phyloP scores from a whole-genome alignment of 1,284 basidiomycete species.

The Coniferiporia sulphurascens region DNA sequence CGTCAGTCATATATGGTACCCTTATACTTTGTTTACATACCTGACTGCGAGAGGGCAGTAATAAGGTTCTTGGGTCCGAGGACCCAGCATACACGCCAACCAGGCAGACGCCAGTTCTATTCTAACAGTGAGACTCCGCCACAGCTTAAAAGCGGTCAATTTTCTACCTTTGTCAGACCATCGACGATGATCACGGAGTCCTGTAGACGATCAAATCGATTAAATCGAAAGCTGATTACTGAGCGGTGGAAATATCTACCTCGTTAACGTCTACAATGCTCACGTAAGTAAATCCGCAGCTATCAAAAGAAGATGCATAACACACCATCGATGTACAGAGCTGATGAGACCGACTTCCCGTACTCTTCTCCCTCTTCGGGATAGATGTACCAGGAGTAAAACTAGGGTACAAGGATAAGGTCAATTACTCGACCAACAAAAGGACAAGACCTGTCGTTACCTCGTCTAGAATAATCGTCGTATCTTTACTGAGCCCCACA shows the following conservation, averaged over 20 bases:
- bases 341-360: constrained; percentile 79
- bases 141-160: background rate
- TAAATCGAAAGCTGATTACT: no score
- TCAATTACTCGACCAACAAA: background rate
- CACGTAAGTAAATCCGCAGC: background rate
- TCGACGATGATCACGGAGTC: constrained; percentile 85
- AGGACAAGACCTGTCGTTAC: constrained; percentile 33
- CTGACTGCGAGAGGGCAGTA: constrained; percentile 82
- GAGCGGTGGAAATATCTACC: constrained; percentile 29
- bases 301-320: background rate
- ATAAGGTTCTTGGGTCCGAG: constrained; percentile 89
- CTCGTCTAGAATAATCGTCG: constrained; percentile 86
- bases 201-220: constrained; percentile 27
- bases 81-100: constrained; percentile 95
- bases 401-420: constrained; percentile 38
- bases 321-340: constrained; percentile 64
- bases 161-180: constrained; percentile 81
- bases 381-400: constrained; percentile 92
- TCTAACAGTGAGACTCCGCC: constrained; percentile 6
- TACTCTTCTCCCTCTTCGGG: constrained; percentile 69
- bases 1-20: background rate
- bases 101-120: constrained; percentile 85
- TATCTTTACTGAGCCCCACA: constrained; percentile 67
- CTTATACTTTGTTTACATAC: constrained; percentile 29
- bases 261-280: constrained; percentile 61